These are phyloP conservation scores for Gloeophyllum trabeum DNA, from an alignment of 768 basidiomycete species.

Conservation along the genomic window DNA sequence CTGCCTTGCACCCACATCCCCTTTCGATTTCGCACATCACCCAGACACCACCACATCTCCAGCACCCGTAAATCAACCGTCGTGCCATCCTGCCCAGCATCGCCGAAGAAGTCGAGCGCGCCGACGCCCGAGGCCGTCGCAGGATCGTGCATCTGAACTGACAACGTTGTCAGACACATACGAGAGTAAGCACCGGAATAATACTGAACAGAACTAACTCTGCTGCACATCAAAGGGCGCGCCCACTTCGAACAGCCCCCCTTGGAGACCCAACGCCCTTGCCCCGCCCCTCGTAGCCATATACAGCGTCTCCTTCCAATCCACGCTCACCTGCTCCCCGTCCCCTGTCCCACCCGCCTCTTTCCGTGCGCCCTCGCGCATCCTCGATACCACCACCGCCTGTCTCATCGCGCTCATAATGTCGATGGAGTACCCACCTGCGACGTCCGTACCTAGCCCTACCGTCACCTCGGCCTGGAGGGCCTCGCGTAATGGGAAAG, in stretches of 20 bases:
- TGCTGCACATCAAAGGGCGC: slow-evolving; percentile 66
- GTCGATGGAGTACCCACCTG: slow-evolving; percentile 75
- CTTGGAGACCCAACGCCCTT: slow-evolving; percentile 46
- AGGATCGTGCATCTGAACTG: slow-evolving; percentile 35
- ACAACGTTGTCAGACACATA: no score
- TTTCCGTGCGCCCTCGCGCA: slow-evolving; percentile 45
- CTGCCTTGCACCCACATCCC: slow-evolving; percentile 71
- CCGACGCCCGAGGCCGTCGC: slow-evolving; percentile 36
- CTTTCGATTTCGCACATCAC: slow-evolving; percentile 53
- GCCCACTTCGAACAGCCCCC: slow-evolving; percentile 41
- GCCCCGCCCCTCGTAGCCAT: slow-evolving; percentile 79
- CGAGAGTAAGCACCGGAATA: slow-evolving; percentile 2
- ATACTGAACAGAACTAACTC: slow-evolving; percentile 33
- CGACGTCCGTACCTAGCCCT: slow-evolving; percentile 79
- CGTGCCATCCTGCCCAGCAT: slow-evolving; percentile 4
- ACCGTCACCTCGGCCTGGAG: slow-evolving; percentile 50
- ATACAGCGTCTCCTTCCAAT: slow-evolving; percentile 76
- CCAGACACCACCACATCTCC: slow-evolving; percentile 90
- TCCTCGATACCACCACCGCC: slow-evolving; percentile 59
- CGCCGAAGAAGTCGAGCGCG: slow-evolving; percentile 60
- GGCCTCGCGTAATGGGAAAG: slow-evolving; percentile 64
- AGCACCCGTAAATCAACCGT: slow-evolving; percentile 34
- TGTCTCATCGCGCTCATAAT: slow-evolving; percentile 76
- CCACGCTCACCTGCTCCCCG: slow-evolving; percentile 32
- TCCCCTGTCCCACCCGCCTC: slow-evolving; percentile 7